Conservation (phyloP, 192 early-diverging fungal genomes). For the Coemansia sp. region DNA sequence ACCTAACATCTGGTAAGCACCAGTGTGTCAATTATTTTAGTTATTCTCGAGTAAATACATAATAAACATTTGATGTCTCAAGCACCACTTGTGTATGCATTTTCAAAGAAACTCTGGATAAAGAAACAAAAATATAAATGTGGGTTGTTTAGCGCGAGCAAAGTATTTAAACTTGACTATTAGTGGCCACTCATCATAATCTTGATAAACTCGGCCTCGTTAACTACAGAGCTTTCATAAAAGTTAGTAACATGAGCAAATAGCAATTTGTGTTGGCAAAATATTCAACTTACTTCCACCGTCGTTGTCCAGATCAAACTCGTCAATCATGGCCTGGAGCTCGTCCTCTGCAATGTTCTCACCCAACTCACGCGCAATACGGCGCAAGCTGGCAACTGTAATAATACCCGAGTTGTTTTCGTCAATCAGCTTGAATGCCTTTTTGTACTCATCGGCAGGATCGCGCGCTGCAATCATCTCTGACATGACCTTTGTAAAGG, state of each 20-base stretch:
- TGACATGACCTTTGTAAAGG: slow-evolving; percentile 69
- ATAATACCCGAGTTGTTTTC: slow-evolving; percentile 68
- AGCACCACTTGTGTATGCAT: not conserved
- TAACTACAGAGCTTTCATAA: slow-evolving; percentile 56
- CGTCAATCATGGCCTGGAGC: slow-evolving; percentile 84
- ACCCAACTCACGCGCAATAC: slow-evolving; percentile 79
- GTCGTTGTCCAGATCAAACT: slow-evolving; percentile 84
- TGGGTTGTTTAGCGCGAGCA: not conserved
- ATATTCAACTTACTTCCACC: slow-evolving; percentile 67
- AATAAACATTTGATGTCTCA: not conserved
- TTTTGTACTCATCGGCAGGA: slow-evolving; percentile 78
- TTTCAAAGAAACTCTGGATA: not conserved
- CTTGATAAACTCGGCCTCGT: slow-evolving; percentile 77
- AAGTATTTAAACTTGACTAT: not conserved
- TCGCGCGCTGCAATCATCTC: slow-evolving; percentile 70
- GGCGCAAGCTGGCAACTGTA: slow-evolving; percentile 62
- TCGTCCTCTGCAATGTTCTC: slow-evolving; percentile 80
- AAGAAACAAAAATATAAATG: not conserved
- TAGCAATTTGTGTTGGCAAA: not conserved
- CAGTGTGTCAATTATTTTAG: not conserved
- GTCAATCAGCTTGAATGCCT: slow-evolving; percentile 80
- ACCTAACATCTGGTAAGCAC: slow-evolving; percentile 6
- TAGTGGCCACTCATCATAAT: slow-evolving; percentile 72
- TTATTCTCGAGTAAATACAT: slow-evolving; percentile 8
- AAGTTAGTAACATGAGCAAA: not conserved